Evolutionary conservation across 2,329 filamentous ascomycete genomes (phyloP), one percentile per base, ranked within the genome.

Genomic region (Botrytis paeoniae): DNA sequence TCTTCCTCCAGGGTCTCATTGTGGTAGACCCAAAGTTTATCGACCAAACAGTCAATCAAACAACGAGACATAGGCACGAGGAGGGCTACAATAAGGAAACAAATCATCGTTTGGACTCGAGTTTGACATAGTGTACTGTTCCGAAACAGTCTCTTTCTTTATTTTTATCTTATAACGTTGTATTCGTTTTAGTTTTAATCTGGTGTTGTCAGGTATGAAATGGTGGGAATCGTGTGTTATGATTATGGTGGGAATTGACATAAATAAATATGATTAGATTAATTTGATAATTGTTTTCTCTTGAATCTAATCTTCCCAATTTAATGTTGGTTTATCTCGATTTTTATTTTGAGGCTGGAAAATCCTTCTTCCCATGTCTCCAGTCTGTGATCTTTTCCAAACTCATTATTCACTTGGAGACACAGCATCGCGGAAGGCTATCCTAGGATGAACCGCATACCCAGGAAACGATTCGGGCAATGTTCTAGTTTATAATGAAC

Each of bases 181-280:
- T 29, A 39, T 54, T 54, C 1, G 35, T n/a, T 51, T 54, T 54
- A 32, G 29, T 66, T 4, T 54, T 22, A 39, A 29, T 39, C 37
- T 51, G 9, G 14, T 54, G 4, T 29, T 9, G 25, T 20, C 35
- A 10, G 43, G 43, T 51, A 39, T 51, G 22, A 45, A 37, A 18
- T 25, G 29, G 25, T 22, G 51, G 8, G 8, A 63, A n/a, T 29
- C 12, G 35, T 41, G 25, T 62, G 35, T 25, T 39, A 37, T 66
- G 32, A 54, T 39, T 51, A 29, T 12, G 20, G 16, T 66, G 45
- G 37, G 35, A 66, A 39, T 39, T 54, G 64, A 54, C 45, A 66
- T 66, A 51, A 35, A 54, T 39, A 51, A 66, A 66, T 22, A 66
- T 66, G 45, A 66, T 66, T 54, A 54, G 35, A 66, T 66, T 66